Conservation (phyloP, 257 asterid species). For the Osmanthus fragrans region DNA sequence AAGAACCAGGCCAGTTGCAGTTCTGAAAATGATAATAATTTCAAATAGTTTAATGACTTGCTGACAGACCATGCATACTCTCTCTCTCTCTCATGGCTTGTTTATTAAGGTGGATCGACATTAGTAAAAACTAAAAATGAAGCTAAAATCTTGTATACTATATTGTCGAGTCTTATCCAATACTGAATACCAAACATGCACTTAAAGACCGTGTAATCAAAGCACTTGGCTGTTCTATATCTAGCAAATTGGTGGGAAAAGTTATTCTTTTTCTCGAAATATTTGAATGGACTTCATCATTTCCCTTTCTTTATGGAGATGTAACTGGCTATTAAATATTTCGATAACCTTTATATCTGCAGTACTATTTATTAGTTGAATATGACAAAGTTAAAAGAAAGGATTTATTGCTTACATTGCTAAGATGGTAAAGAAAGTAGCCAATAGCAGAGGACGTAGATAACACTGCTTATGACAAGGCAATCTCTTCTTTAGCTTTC, state of each 20-base stretch:
- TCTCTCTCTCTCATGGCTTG: neutral
- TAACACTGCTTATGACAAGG: conserved; percentile 39
- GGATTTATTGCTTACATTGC: conserved; percentile 49
- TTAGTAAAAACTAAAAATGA: too few species aligned
- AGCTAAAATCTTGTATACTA: too few species aligned
- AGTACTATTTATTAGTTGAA: neutral
- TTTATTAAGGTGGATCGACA: neutral
- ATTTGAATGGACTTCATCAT: neutral
- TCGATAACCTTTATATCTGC: neutral
- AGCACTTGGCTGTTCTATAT: too few species aligned
- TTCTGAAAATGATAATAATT: conserved; percentile 39
- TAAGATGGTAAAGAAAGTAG: conserved; percentile 54
- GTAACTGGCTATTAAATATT: neutral
- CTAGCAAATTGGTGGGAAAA: neutral
- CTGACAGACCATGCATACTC: neutral
- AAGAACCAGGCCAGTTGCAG: conserved; percentile 62
- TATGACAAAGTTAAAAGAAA: too few species aligned
- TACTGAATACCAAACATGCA: neutral
- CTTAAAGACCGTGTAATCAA: neutral
- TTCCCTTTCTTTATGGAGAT: neutral
- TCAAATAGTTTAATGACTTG: neutral
- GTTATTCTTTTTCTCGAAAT: neutral
- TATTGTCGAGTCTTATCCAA: neutral
- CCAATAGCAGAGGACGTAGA: conserved; percentile 48
- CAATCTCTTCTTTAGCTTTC: conserved; percentile 41